phyloP scores from a whole-genome alignment of 805 yeast species.

The Schwanniomyces polymorphus region DNA sequence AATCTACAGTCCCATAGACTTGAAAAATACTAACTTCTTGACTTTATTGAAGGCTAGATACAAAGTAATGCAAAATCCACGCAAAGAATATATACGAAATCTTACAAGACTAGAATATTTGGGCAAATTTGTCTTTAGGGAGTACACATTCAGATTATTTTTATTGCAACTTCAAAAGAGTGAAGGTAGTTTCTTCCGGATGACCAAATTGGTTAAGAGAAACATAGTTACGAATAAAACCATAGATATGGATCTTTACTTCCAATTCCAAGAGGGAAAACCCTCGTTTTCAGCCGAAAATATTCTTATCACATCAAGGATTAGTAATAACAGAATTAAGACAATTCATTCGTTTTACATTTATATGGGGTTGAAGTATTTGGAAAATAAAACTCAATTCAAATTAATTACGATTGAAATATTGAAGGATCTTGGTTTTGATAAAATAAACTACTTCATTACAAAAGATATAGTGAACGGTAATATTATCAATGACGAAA shows the following conservation, averaged over 20 bases:
- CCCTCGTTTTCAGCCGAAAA: background rate
- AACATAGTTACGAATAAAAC: background rate
- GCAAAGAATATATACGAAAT: constrained; percentile 2
- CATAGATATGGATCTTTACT: background rate
- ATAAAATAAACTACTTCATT: background rate
- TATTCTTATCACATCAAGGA: constrained; percentile 1
- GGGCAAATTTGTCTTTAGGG: constrained; percentile 5
- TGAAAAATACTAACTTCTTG: constrained; percentile 3
- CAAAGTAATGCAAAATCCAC: constrained; percentile 2
- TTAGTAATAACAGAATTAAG: constrained; percentile 1
- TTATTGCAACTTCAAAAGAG: constrained; percentile 4
- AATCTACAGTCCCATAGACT: constrained; percentile 3
- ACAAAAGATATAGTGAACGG: background rate
- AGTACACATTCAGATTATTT: background rate
- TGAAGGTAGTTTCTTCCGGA: background rate
- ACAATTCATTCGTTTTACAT: constrained; percentile 5
- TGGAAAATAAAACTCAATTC: constrained; percentile 2
- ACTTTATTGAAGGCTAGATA: constrained; percentile 1
- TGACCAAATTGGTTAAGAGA: background rate
- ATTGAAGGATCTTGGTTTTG: background rate
- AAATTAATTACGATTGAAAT: background rate
- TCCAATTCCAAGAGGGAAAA: background rate
- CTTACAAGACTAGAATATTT: constrained; percentile 5
- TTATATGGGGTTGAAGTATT: constrained; percentile 7
- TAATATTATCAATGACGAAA: background rate